A percentile compares a stretch with the other conserved stretches of the same genome.
These are phyloP conservation scores for Chlamydomonas eustigma DNA, from an alignment of 139 green algal genomes.

Conservation along the genomic window DNA sequence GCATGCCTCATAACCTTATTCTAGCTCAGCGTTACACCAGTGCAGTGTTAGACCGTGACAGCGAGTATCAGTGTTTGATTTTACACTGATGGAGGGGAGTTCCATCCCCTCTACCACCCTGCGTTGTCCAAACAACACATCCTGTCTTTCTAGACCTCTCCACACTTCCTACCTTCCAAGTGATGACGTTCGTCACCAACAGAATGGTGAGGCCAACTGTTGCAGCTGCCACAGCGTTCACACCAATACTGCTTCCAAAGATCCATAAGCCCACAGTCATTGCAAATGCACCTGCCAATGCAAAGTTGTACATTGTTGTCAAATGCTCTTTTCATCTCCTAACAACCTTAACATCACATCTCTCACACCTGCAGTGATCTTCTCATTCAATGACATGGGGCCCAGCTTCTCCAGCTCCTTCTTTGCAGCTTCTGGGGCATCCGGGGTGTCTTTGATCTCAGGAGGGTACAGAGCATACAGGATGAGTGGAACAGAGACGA, in stretches of 20 bases:
- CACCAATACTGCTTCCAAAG: slow-evolving; percentile 77
- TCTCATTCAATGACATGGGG: slow-evolving; percentile 90
- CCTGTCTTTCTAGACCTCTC: no score
- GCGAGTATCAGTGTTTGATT: no score
- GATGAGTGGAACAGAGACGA: slow-evolving; percentile 72
- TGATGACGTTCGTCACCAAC: slow-evolving; percentile 83
- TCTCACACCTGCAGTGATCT: slow-evolving; percentile 72
- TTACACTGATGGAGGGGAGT: no score
- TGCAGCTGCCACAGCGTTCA: slow-evolving; percentile 93
- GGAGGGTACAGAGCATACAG: slow-evolving; percentile 96
- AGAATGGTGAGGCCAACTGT: slow-evolving; percentile 92
- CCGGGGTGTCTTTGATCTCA: slow-evolving; percentile 89
- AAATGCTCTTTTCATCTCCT: background rate
- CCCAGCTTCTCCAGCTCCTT: slow-evolving; percentile 93
- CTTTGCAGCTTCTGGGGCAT: slow-evolving; percentile 82
- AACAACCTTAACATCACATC: background rate
- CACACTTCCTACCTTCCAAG: slow-evolving; percentile 52
- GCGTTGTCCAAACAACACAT: no score
- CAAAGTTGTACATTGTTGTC: no score
- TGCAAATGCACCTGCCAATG: slow-evolving; percentile 60
- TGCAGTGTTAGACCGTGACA: no score
- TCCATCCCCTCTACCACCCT: no score
- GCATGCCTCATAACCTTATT: no score
- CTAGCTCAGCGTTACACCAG: no score
- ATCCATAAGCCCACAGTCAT: slow-evolving; percentile 93